A percentile compares a stretch with the other conserved stretches of the same genome.
Evolutionary conservation across 495 filamentous ascomycete species (phyloP).

Genomic region (Daldinia bambusicola): DNA sequence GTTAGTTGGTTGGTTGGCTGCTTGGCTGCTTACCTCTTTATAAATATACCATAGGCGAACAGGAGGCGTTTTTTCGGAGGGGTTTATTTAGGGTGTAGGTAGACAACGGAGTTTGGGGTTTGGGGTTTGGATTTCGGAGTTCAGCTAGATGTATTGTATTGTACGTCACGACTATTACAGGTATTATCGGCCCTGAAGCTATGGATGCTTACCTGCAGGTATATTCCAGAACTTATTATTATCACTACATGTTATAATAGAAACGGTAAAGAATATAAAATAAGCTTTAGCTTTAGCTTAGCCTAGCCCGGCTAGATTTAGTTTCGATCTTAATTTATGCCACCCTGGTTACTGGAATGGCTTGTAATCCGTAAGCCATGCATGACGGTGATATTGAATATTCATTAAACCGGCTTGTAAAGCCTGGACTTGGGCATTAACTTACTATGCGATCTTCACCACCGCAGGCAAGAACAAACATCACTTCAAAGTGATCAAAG

Average conservation of each 20-base stretch:
- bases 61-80: slow-evolving; percentile 11
- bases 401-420: not conserved
- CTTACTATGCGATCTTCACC: not conserved
- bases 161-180: too few relatives aligned
- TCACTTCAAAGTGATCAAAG: not conserved
- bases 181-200: not conserved
- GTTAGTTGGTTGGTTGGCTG: not conserved
- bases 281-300: not conserved
- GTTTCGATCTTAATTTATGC: not conserved
- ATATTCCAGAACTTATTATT: not conserved
- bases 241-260: not conserved
- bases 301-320: too few relatives aligned
- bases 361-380: not conserved
- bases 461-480: too few relatives aligned
- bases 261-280: too few relatives aligned
- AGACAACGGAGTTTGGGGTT: not conserved
- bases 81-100: too few relatives aligned
- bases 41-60: slow-evolving; percentile 22
- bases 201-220: not conserved
- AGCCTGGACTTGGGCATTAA: not conserved
- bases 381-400: not conserved
- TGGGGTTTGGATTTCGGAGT: slow-evolving; percentile 5
- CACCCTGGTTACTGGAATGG: too few relatives aligned
- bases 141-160: not conserved
- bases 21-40: not conserved